Evolutionary conservation across 164 flowering plant species (phyloP), one percentile per base, ranked within the genome.

Genomic region (Stephania japonica): DNA sequence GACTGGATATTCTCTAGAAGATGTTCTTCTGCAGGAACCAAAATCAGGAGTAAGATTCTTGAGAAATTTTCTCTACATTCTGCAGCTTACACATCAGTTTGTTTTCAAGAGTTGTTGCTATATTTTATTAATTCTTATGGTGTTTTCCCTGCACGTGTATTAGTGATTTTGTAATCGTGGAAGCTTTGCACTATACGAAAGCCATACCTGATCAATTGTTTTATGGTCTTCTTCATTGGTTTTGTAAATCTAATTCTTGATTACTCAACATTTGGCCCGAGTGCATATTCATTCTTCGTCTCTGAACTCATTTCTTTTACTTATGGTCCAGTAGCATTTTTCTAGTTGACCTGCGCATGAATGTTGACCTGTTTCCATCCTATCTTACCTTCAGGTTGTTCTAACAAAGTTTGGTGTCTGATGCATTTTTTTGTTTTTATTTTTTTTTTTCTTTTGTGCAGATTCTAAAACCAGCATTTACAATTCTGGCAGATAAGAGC

Each of bases 391-490:
- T 47, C 16, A 47, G 53, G 53, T 47, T 13, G 8, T 44, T 47
- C 16, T 47, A 47, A 32, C 38, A 3, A 19, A 56, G n/a, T 56
- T 14, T 56, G 4, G 32, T 64, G 16, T 8, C 9, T 49, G 38
- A 42, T 32, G n/a, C 43, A 68, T 10, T 26, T 41, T 43, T 5
- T 56, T 73, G n/a, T 38, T 26, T 12, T 49, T 43, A 11, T 63
- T 66, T 47, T 2, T 74, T 25, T 10, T 71, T 71, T 63, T 11
- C n/a, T 75, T 10, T 72, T 53, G 26, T 86, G 87, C 94, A 95
- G 99, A 87, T 95, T 76, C 79, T 95, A 81, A 95, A 95, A 85
- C 99, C 99, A 71, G 99, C 99, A 67, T 93, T 95, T 82, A 89
- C 99, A 42, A 80, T 95, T 74, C 76, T 95, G 67, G 80, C 80